A percentile compares a stretch with the other conserved stretches of the same genome.
These are phyloP conservation scores for Linum trigynum DNA, from an alignment of 345 rosid species.

Conservation along the genomic window DNA sequence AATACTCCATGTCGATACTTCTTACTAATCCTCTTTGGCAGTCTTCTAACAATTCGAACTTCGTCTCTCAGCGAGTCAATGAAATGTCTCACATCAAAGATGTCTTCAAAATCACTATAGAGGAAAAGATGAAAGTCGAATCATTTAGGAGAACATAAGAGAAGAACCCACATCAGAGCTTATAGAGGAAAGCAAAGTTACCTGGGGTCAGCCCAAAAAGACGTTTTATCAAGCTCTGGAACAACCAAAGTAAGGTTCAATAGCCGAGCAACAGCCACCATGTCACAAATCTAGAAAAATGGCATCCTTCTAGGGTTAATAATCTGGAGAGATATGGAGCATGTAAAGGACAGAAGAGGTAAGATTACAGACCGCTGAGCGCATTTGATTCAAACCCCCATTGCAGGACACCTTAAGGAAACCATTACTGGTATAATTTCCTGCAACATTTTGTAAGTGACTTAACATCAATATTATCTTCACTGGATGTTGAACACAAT, in stretches of 20 bases:
- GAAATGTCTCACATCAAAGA: slow-evolving; percentile 83
- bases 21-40: slow-evolving; percentile 60
- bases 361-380: slow-evolving; percentile 63
- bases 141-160: not conserved
- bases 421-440: slow-evolving; percentile 75
- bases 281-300: slow-evolving; percentile 70
- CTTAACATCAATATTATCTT: not conserved
- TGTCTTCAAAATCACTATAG: slow-evolving; percentile 91
- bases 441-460: slow-evolving; percentile 24
- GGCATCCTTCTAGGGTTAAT: slow-evolving; percentile 15
- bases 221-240: slow-evolving; percentile 93
- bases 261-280: slow-evolving; percentile 77
- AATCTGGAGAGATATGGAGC: slow-evolving; percentile 8
- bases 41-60: slow-evolving; percentile 67
- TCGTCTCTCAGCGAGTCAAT: slow-evolving; percentile 90
- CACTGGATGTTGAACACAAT: not conserved
- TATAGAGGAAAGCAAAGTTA: slow-evolving; percentile 17
- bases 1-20: slow-evolving; percentile 54
- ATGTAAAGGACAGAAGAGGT: slow-evolving; percentile 17
- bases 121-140: not conserved
- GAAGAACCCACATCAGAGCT: not conserved
- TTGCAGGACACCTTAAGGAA: slow-evolving; percentile 79
- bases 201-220: slow-evolving; percentile 99
- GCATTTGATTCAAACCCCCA: slow-evolving; percentile 97
- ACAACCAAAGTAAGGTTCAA: slow-evolving; percentile 92